A percentile compares a stretch with the other conserved stretches of the same genome.
Evolutionary conservation across 2,329 filamentous ascomycete species (phyloP).

Genomic region (Microcera coccophila): DNA sequence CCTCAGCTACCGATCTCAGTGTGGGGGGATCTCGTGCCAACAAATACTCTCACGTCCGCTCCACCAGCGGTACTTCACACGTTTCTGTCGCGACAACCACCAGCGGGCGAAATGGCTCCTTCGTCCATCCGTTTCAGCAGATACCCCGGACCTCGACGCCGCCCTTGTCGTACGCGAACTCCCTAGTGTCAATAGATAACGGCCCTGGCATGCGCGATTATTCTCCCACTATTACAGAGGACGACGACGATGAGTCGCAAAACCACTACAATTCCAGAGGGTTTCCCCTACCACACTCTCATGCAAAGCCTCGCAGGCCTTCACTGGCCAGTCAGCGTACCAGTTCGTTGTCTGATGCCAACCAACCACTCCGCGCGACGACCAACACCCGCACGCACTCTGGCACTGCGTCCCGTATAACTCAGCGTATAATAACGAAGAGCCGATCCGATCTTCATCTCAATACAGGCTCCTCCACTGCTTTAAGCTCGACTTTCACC

Average conservation of each 20-base stretch:
- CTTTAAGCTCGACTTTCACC: conserved; percentile 23
- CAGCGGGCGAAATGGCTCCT: conserved; percentile 49
- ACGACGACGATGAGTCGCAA: conserved; percentile 39
- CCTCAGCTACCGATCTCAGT: conserved; percentile 34
- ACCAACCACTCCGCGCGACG: conserved; percentile 25
- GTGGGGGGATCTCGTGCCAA: conserved; percentile 26
- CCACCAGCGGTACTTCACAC: conserved; percentile 56
- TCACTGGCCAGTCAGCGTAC: conserved; percentile 33
- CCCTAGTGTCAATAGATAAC: conserved; percentile 49
- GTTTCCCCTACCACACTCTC: conserved; percentile 17
- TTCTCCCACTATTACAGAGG: conserved; percentile 54
- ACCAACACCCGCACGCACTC: conserved; percentile 27
- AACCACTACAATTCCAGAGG: conserved; percentile 16
- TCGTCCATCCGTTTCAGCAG: conserved; percentile 64
- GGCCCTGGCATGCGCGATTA: conserved; percentile 43
- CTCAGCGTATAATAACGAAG: conserved; percentile 30
- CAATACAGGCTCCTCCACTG: conserved; percentile 27
- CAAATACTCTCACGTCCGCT: conserved; percentile 54
- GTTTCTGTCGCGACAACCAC: conserved; percentile 52
- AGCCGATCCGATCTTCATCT: conserved; percentile 49
- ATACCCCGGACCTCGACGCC: conserved; percentile 59
- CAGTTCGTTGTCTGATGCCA: conserved; percentile 33
- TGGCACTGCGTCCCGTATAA: conserved; percentile 37
- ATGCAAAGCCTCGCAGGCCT: conserved; percentile 26
- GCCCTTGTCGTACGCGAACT: conserved; percentile 56